Evolutionary conservation across 2,329 filamentous ascomycete genomes (phyloP).

Genomic region (Alternaria arborescens): DNA sequence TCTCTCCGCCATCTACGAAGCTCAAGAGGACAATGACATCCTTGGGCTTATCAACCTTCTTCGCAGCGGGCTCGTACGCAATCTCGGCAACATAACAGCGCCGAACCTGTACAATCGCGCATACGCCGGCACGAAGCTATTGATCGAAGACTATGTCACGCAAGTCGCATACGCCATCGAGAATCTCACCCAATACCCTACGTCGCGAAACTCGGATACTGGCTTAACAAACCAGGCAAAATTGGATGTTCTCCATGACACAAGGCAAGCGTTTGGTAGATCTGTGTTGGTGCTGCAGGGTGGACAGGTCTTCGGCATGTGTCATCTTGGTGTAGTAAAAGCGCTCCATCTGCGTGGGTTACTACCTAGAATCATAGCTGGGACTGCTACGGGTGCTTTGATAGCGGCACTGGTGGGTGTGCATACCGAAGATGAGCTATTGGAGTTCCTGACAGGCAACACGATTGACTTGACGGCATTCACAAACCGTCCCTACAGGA

Average conservation of each 20-base stretch:
- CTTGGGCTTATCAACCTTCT: slow-evolving; percentile 79
- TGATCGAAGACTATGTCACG: slow-evolving; percentile 91
- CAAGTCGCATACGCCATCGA: slow-evolving; percentile 83
- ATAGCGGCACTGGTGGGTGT: slow-evolving; percentile 89
- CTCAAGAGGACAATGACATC: slow-evolving; percentile 75
- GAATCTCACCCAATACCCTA: slow-evolving; percentile 75
- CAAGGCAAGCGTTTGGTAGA: slow-evolving; percentile 85
- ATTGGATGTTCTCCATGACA: slow-evolving; percentile 85
- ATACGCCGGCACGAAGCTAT: slow-evolving; percentile 85
- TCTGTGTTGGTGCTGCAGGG: slow-evolving; percentile 88
- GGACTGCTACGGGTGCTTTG: slow-evolving; percentile 87
- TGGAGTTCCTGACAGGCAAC: slow-evolving; percentile 77
- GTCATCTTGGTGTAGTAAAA: slow-evolving; percentile 89
- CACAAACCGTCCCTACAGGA: slow-evolving; percentile 52
- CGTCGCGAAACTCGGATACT: slow-evolving; percentile 56
- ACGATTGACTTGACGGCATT: slow-evolving; percentile 87
- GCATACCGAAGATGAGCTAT: slow-evolving; percentile 85
- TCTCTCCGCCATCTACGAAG: slow-evolving; percentile 73
- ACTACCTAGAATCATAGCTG: slow-evolving; percentile 88
- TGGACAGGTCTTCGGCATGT: slow-evolving; percentile 89
- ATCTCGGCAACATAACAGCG: slow-evolving; percentile 89
- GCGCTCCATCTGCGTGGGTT: slow-evolving; percentile 82
- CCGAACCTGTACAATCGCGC: slow-evolving; percentile 83
- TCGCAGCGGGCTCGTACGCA: slow-evolving; percentile 78
- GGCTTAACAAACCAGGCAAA: slow-evolving; percentile 78